These are phyloP conservation scores for Salix koriyanagi DNA, from an alignment of 345 rosid species.

Conservation along the genomic window DNA sequence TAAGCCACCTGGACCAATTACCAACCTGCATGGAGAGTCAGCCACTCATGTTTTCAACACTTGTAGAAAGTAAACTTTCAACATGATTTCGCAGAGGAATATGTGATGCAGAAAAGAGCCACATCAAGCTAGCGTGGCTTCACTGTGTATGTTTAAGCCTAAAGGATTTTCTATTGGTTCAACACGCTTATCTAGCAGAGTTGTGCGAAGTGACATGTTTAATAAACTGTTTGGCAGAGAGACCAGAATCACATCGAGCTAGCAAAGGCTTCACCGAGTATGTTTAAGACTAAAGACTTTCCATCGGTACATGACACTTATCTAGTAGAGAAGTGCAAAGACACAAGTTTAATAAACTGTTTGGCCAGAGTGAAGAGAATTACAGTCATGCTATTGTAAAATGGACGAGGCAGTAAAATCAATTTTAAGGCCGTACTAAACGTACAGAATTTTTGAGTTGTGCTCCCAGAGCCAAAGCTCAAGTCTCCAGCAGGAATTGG, in stretches of 20 bases:
- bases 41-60: background rate
- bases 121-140: background rate
- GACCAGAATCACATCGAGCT: background rate
- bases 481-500: conserved; percentile 94
- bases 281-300: background rate
- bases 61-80: background rate
- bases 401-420: background rate
- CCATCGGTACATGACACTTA: background rate
- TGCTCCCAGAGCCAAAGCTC: conserved; percentile 98
- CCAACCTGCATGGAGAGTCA: conserved; percentile 60
- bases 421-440: background rate
- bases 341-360: background rate
- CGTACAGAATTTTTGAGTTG: conserved; percentile 86
- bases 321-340: background rate
- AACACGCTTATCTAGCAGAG: background rate
- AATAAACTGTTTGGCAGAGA: background rate
- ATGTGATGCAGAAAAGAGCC: background rate
- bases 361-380: background rate
- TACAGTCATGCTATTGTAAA: background rate
- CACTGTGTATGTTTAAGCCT: background rate
- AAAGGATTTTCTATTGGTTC: background rate
- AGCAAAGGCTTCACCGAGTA: background rate
- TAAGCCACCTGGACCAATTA: conserved; percentile 81
- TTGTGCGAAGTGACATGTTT: background rate
- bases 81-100: background rate